These are phyloP conservation scores for Daphne laureola DNA, from an alignment of 441 rosid genomes.

Conservation along the genomic window DNA sequence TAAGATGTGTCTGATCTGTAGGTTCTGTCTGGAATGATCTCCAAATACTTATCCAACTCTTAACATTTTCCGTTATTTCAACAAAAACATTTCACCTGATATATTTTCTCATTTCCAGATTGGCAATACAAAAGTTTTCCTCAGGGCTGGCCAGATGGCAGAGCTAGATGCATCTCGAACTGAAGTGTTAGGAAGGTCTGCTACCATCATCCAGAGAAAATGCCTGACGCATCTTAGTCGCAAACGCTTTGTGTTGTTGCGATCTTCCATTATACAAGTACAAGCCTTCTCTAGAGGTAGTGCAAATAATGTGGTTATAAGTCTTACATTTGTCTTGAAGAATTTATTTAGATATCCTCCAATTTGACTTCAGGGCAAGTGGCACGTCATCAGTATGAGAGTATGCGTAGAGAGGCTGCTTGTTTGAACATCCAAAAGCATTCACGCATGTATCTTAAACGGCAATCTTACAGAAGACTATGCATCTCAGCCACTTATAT, in stretches of 20 bases:
- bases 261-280: constrained; percentile 43
- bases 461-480: constrained; percentile 42
- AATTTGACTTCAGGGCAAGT: constrained; percentile 48
- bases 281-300: constrained; percentile 88
- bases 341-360: background rate
- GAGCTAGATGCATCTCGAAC: constrained; percentile 78
- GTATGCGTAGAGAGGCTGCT: constrained; percentile 69
- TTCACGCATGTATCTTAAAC: constrained; percentile 46
- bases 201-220: constrained; percentile 68
- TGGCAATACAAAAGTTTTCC: constrained; percentile 91
- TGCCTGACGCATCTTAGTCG: constrained; percentile 43
- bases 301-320: background rate
- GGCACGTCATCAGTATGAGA: constrained; percentile 47
- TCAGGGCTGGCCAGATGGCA: constrained; percentile 99
- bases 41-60: too few relatives aligned
- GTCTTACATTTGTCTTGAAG: constrained; percentile 8
- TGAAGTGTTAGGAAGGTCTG: constrained; percentile 74
- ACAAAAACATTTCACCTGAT: constrained; percentile 1
- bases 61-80: too few relatives aligned
- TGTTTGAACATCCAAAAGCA: constrained; percentile 66
- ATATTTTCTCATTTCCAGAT: constrained; percentile 37
- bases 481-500: constrained; percentile 48
- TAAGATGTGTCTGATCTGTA: background rate
- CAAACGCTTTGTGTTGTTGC: constrained; percentile 44
- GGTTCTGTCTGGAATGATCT: constrained; percentile 5